Percentiles rank a stretch among this genome's conserved stretches.
These are phyloP conservation scores for Kodamaea jinghongensis DNA, from an alignment of 805 yeast species.

Conservation along the genomic window DNA sequence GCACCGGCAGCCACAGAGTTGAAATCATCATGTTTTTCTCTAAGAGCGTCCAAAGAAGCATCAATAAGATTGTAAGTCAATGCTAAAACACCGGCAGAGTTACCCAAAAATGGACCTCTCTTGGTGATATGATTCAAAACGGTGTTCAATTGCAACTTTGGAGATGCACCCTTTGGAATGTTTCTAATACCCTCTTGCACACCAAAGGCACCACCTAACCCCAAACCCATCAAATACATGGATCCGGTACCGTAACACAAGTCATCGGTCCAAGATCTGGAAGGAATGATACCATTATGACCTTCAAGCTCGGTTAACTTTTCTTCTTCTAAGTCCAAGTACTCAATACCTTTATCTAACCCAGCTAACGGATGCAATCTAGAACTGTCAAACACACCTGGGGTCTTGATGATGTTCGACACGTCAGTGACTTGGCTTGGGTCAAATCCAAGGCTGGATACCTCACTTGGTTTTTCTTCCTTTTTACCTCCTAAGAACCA, in stretches of 20 bases:
- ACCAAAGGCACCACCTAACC: constrained; percentile 88
- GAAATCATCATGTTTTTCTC: constrained; percentile 85
- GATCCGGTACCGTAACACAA: constrained; percentile 97
- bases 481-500: constrained; percentile 49
- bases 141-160: constrained; percentile 83
- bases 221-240: constrained; percentile 81
- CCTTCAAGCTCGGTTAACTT: constrained; percentile 75
- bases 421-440: constrained; percentile 64
- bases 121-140: constrained; percentile 88
- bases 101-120: constrained; percentile 95
- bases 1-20: constrained; percentile 91
- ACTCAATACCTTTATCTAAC: constrained; percentile 84
- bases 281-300: constrained; percentile 88
- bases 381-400: constrained; percentile 64
- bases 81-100: constrained; percentile 92
- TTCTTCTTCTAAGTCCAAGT: constrained; percentile 82
- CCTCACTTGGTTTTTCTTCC: constrained; percentile 13
- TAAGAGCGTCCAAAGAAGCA: constrained; percentile 69
- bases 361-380: constrained; percentile 91
- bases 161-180: constrained; percentile 72
- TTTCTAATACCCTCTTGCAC: constrained; percentile 79
- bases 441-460: constrained; percentile 52
- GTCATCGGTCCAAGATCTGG: constrained; percentile 98
- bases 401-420: constrained; percentile 56
- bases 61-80: constrained; percentile 83